A percentile compares a stretch with the other conserved stretches of the same genome.
These are phyloP conservation scores for Lophium mytilinum DNA, from an alignment of 495 filamentous ascomycete species.

Conservation along the genomic window DNA sequence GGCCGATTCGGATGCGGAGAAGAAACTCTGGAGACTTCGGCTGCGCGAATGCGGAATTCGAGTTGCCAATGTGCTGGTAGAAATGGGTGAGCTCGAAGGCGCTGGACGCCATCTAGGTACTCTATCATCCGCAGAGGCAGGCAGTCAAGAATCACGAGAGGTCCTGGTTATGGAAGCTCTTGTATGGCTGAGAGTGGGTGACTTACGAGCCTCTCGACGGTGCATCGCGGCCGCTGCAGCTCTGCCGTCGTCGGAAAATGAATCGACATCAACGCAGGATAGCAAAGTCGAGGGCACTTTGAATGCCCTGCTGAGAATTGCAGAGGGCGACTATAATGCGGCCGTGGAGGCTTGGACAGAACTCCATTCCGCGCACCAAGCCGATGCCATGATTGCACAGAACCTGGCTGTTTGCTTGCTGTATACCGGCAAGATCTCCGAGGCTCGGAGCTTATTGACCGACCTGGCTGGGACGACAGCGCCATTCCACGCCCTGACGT, in stretches of 20 bases:
- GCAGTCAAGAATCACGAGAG: slow-evolving; percentile 19
- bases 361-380: slow-evolving; percentile 36
- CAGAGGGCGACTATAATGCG: slow-evolving; percentile 61
- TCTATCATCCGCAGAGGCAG: slow-evolving; percentile 28
- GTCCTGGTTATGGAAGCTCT: slow-evolving; percentile 44
- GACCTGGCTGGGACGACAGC: slow-evolving; percentile 38
- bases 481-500: slow-evolving; percentile 67
- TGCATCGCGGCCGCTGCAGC: slow-evolving; percentile 32
- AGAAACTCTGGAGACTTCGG: slow-evolving; percentile 55
- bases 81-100: slow-evolving; percentile 81
- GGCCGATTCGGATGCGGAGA: slow-evolving; percentile 25
- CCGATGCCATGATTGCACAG: slow-evolving; percentile 56
- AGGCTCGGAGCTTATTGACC: slow-evolving; percentile 61
- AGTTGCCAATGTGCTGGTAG: slow-evolving; percentile 72
- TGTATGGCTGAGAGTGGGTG: slow-evolving; percentile 66
- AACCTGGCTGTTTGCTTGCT: slow-evolving; percentile 78
- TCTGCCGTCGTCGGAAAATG: not conserved
- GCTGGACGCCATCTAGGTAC: slow-evolving; percentile 60
- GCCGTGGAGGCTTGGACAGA: slow-evolving; percentile 57
- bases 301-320: slow-evolving; percentile 61
- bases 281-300: slow-evolving; percentile 36
- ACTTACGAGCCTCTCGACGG: slow-evolving; percentile 56
- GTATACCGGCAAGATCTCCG: slow-evolving; percentile 66
- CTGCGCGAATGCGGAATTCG: slow-evolving; percentile 67
- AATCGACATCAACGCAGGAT: slow-evolving; percentile 2